Conservation (phyloP, 129 eudicot species). For the Erigeron canadensis region DNA sequence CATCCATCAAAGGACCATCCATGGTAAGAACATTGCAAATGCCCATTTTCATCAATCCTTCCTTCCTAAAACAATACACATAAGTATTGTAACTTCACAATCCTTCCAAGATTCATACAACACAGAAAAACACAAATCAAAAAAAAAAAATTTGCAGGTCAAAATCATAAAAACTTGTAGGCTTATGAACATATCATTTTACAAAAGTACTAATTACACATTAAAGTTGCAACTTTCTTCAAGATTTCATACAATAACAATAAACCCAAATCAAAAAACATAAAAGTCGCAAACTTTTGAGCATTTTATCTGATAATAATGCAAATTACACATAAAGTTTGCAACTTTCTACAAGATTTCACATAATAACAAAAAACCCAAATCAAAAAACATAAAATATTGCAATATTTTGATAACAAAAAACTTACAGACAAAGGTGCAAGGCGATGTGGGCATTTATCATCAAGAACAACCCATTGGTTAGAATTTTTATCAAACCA, state of each 20-base stretch:
- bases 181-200: too few relatives aligned
- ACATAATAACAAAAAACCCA: background rate
- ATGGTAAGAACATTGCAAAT: conserved; percentile 90
- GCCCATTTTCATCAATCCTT: conserved; percentile 92
- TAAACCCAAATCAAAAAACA: background rate
- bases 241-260: too few relatives aligned
- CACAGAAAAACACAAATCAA: conserved; percentile 50
- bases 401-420: background rate
- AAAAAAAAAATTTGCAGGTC: too few relatives aligned
- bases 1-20: conserved; percentile 94
- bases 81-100: background rate
- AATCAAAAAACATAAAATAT: background rate
- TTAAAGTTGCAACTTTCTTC: too few relatives aligned
- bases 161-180: too few relatives aligned
- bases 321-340: too few relatives aligned
- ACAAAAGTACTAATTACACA: too few relatives aligned
- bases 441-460: conserved; percentile 94
- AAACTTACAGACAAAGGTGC: conserved; percentile 80
- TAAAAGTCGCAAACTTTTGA: background rate
- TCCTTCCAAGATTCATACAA: background rate
- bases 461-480: conserved; percentile 86
- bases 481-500: conserved; percentile 62
- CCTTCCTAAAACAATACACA: conserved; percentile 68
- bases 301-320: too few relatives aligned
- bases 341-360: too few relatives aligned